A percentile compares a stretch with the other conserved stretches of the same genome.
Conservation (phyloP, 192 early-diverging fungal genomes). For the Umbelopsis vinacea region DNA sequence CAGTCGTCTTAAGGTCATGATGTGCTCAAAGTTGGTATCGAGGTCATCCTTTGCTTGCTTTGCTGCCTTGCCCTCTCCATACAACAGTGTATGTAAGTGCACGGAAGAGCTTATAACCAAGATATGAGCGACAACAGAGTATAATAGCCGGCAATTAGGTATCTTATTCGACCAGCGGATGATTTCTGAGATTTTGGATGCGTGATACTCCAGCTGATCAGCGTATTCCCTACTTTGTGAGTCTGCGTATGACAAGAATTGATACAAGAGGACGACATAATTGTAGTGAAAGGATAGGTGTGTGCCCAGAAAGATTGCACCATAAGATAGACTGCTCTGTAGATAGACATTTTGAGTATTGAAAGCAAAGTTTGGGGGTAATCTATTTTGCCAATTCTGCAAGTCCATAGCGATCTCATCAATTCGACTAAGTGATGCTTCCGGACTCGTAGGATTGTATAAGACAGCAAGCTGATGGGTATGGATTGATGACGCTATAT, state of each 20-base stretch:
- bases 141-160: not conserved
- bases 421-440: slow-evolving; percentile 15
- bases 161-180: slow-evolving; percentile 21
- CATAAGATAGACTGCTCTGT: slow-evolving; percentile 13
- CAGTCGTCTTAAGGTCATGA: slow-evolving; percentile 18
- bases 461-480: slow-evolving; percentile 19
- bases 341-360: slow-evolving; percentile 11
- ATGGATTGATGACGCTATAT: slow-evolving; percentile 11
- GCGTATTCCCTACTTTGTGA: not conserved
- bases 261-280: slow-evolving; percentile 16
- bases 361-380: slow-evolving; percentile 2
- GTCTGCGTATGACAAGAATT: slow-evolving; percentile 21
- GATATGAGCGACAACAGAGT: slow-evolving; percentile 17
- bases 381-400: slow-evolving; percentile 7
- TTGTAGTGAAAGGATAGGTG: slow-evolving; percentile 24
- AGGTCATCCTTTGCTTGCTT: slow-evolving; percentile 19
- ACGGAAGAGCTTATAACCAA: slow-evolving; percentile 22
- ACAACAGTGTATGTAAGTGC: slow-evolving; percentile 14
- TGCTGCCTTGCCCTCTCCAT: slow-evolving; percentile 6
- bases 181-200: slow-evolving; percentile 24
- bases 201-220: slow-evolving; percentile 18
- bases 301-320: slow-evolving; percentile 22
- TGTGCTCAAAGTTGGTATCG: slow-evolving; percentile 20
- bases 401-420: slow-evolving; percentile 19
- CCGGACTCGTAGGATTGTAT: slow-evolving; percentile 15